Evolutionary conservation across 2,329 filamentous ascomycete genomes (phyloP).

Genomic region (Ceratocystis smalleyi): DNA sequence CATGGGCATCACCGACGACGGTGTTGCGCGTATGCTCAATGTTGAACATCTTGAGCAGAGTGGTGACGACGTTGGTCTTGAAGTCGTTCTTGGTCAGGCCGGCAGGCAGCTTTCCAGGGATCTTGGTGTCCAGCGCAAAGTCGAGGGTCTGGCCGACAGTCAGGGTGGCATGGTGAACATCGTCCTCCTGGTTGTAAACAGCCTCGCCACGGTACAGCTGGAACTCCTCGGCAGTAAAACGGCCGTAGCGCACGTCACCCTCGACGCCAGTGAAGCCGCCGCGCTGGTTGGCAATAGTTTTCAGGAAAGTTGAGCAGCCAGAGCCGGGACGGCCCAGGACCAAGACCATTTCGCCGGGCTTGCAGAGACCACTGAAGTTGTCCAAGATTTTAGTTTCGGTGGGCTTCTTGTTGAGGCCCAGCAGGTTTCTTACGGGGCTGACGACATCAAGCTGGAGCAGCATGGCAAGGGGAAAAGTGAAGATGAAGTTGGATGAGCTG

Average conservation of each 20-base stretch:
- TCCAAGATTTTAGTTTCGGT: constrained; percentile 59
- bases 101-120: constrained; percentile 61
- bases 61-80: constrained; percentile 58
- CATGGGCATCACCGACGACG: constrained; percentile 66
- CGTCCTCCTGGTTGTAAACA: constrained; percentile 76
- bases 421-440: constrained; percentile 44
- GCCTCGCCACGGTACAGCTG: constrained; percentile 65
- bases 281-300: constrained; percentile 51
- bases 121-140: constrained; percentile 74
- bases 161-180: constrained; percentile 69
- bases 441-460: constrained; percentile 62
- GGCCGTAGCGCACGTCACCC: constrained; percentile 64
- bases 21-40: constrained; percentile 80
- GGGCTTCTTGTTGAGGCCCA: constrained; percentile 53
- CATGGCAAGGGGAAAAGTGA: constrained; percentile 65
- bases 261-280: constrained; percentile 38
- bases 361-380: constrained; percentile 52
- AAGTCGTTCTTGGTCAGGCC: constrained; percentile 59
- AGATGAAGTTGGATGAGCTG: constrained; percentile 54
- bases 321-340: constrained; percentile 65
- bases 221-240: constrained; percentile 56
- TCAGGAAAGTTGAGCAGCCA: constrained; percentile 55
- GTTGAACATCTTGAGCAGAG: constrained; percentile 81
- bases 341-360: constrained; percentile 77
- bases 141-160: constrained; percentile 77